phyloP scores from a whole-genome alignment of 148 eudicot genomes.

The Arctostaphylos glauca region DNA sequence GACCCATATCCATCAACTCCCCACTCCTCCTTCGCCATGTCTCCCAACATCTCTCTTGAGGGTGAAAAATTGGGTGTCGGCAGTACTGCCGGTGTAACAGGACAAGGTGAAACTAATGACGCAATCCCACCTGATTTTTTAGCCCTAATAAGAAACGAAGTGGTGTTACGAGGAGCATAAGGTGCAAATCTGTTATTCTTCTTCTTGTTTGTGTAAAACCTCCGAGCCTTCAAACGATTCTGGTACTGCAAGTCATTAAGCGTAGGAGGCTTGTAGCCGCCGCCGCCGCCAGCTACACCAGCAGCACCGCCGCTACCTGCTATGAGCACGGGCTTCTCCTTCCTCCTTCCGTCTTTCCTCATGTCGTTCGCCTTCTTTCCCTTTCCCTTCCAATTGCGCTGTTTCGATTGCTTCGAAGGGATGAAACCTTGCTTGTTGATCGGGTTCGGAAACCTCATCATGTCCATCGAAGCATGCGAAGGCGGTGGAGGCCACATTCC shows the following conservation, averaged over 20 bases:
- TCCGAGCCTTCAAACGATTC: slow-evolving; percentile 69
- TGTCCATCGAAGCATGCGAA: slow-evolving; percentile 33
- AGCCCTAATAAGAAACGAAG: slow-evolving; percentile 80
- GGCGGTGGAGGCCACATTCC: slow-evolving; percentile 61
- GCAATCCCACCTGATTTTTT: slow-evolving; percentile 92
- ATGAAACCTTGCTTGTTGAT: slow-evolving; percentile 33
- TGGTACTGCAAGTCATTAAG: slow-evolving; percentile 70
- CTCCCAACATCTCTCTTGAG: slow-evolving; percentile 80
- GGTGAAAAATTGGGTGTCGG: slow-evolving; percentile 92
- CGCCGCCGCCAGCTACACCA: slow-evolving; percentile 27
- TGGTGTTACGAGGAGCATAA: slow-evolving; percentile 87
- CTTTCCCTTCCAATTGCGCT: slow-evolving; percentile 73
- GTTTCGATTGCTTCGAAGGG: slow-evolving; percentile 9
- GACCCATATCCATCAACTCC: slow-evolving; percentile 99
- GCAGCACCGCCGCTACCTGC: slow-evolving; percentile 24
- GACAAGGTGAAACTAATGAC: slow-evolving; percentile 71
- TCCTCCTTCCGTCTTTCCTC: slow-evolving; percentile 37
- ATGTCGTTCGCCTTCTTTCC: slow-evolving; percentile 60
- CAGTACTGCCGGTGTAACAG: slow-evolving; percentile 82
- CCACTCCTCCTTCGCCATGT: slow-evolving; percentile 98
- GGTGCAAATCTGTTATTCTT: slow-evolving; percentile 70
- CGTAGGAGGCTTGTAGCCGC: slow-evolving; percentile 59
- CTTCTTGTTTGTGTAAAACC: slow-evolving; percentile 55
- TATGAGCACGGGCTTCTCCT: slow-evolving; percentile 42
- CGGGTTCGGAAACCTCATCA: slow-evolving; percentile 43